phyloP scores from a whole-genome alignment of 2,329 filamentous ascomycete species.

The Aspergillus pseudonomiae region DNA sequence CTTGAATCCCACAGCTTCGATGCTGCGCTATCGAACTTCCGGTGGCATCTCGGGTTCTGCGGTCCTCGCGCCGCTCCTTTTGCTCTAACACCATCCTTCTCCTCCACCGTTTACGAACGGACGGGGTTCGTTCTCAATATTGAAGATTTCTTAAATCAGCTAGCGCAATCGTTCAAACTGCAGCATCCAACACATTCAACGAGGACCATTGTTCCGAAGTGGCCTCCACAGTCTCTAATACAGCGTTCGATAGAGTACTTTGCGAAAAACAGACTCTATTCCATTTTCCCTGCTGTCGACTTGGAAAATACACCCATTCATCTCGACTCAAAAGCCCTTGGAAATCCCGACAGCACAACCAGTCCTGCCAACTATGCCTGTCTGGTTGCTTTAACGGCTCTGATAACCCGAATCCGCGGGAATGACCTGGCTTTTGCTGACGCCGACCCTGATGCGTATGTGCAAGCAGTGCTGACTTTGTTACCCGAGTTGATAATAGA shows the following conservation, averaged over 20 bases:
- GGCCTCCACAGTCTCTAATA: slow-evolving; percentile 21
- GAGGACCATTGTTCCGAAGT: slow-evolving; percentile 17
- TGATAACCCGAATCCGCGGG: slow-evolving; percentile 27
- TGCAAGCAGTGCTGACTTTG: slow-evolving; percentile 24
- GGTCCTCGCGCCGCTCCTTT: slow-evolving; percentile 22
- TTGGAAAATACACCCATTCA: neutral
- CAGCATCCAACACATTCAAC: slow-evolving; percentile 8
- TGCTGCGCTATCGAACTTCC: slow-evolving; percentile 22
- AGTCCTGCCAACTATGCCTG: slow-evolving; percentile 21
- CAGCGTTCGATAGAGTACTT: slow-evolving; percentile 25
- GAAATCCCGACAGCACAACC: slow-evolving; percentile 12
- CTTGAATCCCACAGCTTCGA: slow-evolving; percentile 23
- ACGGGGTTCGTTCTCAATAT: slow-evolving; percentile 23
- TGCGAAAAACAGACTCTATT: slow-evolving; percentile 24
- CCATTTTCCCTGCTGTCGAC: slow-evolving; percentile 28
- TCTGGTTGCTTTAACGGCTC: slow-evolving; percentile 27
- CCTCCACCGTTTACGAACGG: slow-evolving; percentile 18
- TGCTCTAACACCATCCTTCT: slow-evolving; percentile 20
- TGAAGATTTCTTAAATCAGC: slow-evolving; percentile 22
- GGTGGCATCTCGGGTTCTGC: slow-evolving; percentile 26
- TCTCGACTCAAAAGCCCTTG: slow-evolving; percentile 10
- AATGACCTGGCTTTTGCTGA: slow-evolving; percentile 23
- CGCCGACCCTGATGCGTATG: slow-evolving; percentile 27
- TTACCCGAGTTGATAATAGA: slow-evolving; percentile 27
- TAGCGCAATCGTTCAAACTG: slow-evolving; percentile 16